Evolutionary conservation across 1,284 basidiomycete species (phyloP).

Genomic region (Pseudozyma sp.): DNA sequence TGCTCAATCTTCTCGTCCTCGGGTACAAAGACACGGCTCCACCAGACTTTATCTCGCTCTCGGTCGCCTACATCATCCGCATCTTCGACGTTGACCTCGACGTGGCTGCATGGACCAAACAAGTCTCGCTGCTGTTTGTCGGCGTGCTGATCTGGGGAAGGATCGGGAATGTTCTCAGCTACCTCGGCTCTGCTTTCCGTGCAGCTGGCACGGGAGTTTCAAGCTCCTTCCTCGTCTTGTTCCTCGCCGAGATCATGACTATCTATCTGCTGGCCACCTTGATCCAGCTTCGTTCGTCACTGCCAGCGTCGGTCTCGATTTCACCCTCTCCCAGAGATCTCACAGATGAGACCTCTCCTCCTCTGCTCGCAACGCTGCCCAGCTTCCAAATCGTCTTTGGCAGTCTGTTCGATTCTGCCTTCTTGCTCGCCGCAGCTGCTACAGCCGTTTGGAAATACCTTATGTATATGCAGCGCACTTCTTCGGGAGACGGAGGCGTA

Average conservation of each 20-base stretch:
- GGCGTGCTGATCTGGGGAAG: slow-evolving; percentile 70
- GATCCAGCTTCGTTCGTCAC: slow-evolving; percentile 69
- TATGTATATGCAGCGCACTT: slow-evolving; percentile 32
- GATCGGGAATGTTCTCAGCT: slow-evolving; percentile 69
- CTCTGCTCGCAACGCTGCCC: slow-evolving; percentile 69
- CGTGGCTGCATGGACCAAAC: slow-evolving; percentile 68
- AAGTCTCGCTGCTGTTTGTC: slow-evolving; percentile 68
- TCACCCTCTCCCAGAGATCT: not conserved
- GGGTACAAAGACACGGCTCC: slow-evolving; percentile 61
- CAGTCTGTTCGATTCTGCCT: slow-evolving; percentile 69
- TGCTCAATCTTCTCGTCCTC: slow-evolving; percentile 50
- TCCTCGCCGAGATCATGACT: slow-evolving; percentile 70
- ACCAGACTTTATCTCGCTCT: slow-evolving; percentile 66
- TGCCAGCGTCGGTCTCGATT: slow-evolving; percentile 38
- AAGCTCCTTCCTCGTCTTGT: slow-evolving; percentile 70
- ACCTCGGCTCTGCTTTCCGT: slow-evolving; percentile 67
- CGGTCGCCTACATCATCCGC: slow-evolving; percentile 64
- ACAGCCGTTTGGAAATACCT: slow-evolving; percentile 47
- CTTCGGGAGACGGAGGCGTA: slow-evolving; percentile 36
- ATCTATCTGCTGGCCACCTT: slow-evolving; percentile 70
- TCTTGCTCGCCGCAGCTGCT: slow-evolving; percentile 66
- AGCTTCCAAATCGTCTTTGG: slow-evolving; percentile 70
- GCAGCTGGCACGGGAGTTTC: slow-evolving; percentile 69
- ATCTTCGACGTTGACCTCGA: slow-evolving; percentile 68
- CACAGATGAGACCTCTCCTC: slow-evolving; percentile 11